Evolutionary conservation across 2,329 filamentous ascomycete genomes (phyloP), one percentile per base, ranked within the genome.

Genomic region (Pseudocercospora cruenta): DNA sequence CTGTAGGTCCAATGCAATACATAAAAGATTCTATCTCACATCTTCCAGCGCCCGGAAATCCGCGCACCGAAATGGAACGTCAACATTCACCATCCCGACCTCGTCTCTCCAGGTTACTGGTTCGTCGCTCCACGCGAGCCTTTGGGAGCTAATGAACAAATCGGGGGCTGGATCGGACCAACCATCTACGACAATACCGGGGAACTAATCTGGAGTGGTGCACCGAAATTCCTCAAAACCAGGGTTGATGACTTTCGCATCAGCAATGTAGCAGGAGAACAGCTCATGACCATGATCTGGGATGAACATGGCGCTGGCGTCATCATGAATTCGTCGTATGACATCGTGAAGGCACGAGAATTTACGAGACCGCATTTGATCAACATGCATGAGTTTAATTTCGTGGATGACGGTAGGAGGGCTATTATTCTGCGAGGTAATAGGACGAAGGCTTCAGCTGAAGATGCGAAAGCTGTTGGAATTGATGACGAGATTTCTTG

Each of bases 241-340:
- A 39, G 57, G 8, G 67, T 68, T 39, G 64, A 68, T 55, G 68
- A 68, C 16, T 70, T 71, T 49, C 62, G 61, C 6, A 26, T 71
- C 8, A 67, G 68, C 57, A 65, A 64, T 39, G 65, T 67, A 21
- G 58, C 53, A 4, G 64, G 64, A 8, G 54, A 66, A 43, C 21
- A 43, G 10, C 39, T 63, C 6, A 53, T 68, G 60, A 68, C 66
- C 2, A 26, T 68, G 26, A 24, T 68, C 19, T 39, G 49, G 24
- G 19, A 63, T 8, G 58, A 59, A 24, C 43, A 51, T n/a, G 60
- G 58, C 8, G 43, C 26, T 14, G 64, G 53, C 19, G 60, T 68
- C 19, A 22, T 68, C 6, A 39, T 68, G 19, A 51, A 60, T 3
- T 28, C 24, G n/a, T 31, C 62, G 9, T 68, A 64, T 36, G 60